phyloP scores from a whole-genome alignment of 352 stramenopile genomes.

The Pythium chondricola region DNA sequence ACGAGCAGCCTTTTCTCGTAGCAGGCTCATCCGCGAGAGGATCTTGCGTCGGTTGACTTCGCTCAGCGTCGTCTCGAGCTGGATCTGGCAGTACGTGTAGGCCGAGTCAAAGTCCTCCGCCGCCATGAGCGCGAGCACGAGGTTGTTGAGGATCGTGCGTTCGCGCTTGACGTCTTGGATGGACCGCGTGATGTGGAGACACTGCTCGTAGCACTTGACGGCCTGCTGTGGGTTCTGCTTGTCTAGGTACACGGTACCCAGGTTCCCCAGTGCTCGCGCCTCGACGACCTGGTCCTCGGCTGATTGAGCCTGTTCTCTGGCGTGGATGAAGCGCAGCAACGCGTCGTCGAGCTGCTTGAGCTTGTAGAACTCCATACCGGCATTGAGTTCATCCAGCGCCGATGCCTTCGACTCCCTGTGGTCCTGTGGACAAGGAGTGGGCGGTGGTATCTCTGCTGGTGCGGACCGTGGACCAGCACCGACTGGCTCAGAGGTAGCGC shows the following conservation, averaged over 20 bases:
- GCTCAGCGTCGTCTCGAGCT: constrained; percentile 61
- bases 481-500: no score
- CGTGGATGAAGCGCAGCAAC: constrained; percentile 54
- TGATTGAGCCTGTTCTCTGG: constrained; percentile 42
- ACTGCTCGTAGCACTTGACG: constrained; percentile 72
- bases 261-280: constrained; percentile 64
- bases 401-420: constrained; percentile 27
- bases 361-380: constrained; percentile 75
- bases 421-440: no score
- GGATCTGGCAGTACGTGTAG: constrained; percentile 57
- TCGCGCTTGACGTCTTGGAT: constrained; percentile 74
- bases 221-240: constrained; percentile 60
- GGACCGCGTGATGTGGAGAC: constrained; percentile 60
- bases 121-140: constrained; percentile 69
- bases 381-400: constrained; percentile 60
- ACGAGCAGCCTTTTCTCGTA: constrained; percentile 37
- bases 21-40: constrained; percentile 64
- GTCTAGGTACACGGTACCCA: constrained; percentile 74
- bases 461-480: neutral
- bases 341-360: constrained; percentile 58
- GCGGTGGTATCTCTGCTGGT: neutral
- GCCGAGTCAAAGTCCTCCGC: constrained; percentile 49
- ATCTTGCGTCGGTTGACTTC: constrained; percentile 77
- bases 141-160: constrained; percentile 79
- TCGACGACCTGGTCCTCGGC: constrained; percentile 55